Evolutionary conservation across 495 filamentous ascomycete species (phyloP).

Genomic region (Penicillium subrubescens): DNA sequence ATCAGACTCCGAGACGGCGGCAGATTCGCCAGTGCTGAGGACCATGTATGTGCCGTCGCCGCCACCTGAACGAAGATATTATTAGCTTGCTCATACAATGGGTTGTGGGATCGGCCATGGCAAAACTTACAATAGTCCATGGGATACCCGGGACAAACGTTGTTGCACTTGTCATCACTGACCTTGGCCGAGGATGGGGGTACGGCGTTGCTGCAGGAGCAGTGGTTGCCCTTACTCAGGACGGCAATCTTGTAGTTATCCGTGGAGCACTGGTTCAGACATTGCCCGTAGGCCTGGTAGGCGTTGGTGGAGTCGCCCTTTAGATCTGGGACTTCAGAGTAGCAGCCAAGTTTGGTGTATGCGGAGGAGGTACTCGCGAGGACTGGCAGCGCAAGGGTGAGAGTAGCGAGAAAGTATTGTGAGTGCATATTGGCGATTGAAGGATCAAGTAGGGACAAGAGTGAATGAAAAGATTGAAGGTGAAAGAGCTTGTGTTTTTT

Average conservation of each 20-base stretch:
- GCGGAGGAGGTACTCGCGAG: slow-evolving; percentile 13
- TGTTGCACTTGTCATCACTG: slow-evolving; percentile 35
- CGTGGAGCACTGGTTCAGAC: slow-evolving; percentile 31
- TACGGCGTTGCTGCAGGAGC: slow-evolving; percentile 39
- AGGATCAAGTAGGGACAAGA: not conserved
- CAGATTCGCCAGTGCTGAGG: slow-evolving; percentile 11
- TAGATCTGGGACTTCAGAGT: slow-evolving; percentile 30
- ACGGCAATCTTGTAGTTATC: slow-evolving; percentile 33
- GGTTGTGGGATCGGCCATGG: not conserved
- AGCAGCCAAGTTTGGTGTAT: slow-evolving; percentile 35
- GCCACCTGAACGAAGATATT: slow-evolving; percentile 32
- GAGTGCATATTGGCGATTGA: slow-evolving; percentile 17
- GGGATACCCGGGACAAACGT: slow-evolving; percentile 35
- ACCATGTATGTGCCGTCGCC: slow-evolving; percentile 36
- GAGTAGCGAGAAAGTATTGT: slow-evolving; percentile 22
- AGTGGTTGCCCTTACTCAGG: slow-evolving; percentile 34
- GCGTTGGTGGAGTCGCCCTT: slow-evolving; percentile 15
- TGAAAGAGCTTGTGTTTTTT: not conserved
- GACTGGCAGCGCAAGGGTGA: slow-evolving; percentile 32
- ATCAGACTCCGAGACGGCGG: slow-evolving; percentile 6
- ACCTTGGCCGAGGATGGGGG: slow-evolving; percentile 33
- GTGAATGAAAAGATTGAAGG: not conserved
- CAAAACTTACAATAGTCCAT: slow-evolving; percentile 35
- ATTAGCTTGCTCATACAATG: slow-evolving; percentile 2
- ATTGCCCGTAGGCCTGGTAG: slow-evolving; percentile 37